Base-by-base conservation (phyloP, 371 early-diverging fungal species). In the Mucor plumbeus region DNA sequence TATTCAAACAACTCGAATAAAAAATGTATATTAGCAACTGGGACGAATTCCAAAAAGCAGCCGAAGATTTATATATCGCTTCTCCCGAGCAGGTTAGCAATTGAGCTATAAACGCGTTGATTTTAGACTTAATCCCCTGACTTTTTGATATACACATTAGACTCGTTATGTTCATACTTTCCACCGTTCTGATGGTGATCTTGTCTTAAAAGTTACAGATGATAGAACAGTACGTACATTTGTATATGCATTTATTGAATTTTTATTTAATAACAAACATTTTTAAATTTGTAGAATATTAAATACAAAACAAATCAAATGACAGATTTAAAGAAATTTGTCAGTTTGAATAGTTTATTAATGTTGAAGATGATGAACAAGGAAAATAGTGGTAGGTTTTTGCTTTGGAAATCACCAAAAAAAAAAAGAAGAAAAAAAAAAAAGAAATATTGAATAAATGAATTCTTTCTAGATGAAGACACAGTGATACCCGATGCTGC, bases 1-100 rank as follows among this genome's bases (percentile, higher is more conserved):
- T 47, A 15, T 43, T 39, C 54, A 39, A 39, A 63, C 40, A 56
- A 15, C 26, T 26, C 26, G 26, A 26, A 26, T 26, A 26, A 26
- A 31, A 31, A 35, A 81, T 81, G 82, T 82, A 82, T 68, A 76
- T 82, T 68, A 70, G 59, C 43, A 74, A 68, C 57, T 93, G 91
- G 91, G 92, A 92, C 70, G 90, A 92, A 56, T 93, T 88, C 71
- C 88, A 91, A 75, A 84, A 85, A 65, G 91, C 91, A 35, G 90
- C 85, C 17, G 89, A 90, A 67, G 90, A 90, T 19, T 79, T 93
- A 59, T 92, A 93, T 70, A 41, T 69, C 54, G 64, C 78, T 47
- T 85, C 87, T 5, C 92, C 93, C 17, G 82, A 84, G 59, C 78
- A 71, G 64, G 93, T 91, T 21, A 50, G 50, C 26, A 85, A 74